phyloP scores from a whole-genome alignment of 2,329 filamentous ascomycete species.

The Cordyceps militaris region DNA sequence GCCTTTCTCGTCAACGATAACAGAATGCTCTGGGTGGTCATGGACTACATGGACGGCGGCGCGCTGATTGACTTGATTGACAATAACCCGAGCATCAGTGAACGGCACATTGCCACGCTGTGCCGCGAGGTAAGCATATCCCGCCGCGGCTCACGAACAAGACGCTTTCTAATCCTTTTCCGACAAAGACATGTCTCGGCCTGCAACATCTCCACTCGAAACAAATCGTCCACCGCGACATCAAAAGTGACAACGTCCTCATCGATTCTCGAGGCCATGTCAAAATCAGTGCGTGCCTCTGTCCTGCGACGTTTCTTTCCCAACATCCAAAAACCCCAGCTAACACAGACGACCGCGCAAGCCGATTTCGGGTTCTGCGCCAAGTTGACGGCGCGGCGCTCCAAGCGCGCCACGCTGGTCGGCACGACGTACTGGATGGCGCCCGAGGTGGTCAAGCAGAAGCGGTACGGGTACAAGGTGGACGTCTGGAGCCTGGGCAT shows the following conservation, averaged over 20 bases:
- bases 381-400: slow-evolving; percentile 93
- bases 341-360: slow-evolving; percentile 36
- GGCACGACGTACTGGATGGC: slow-evolving; percentile 99
- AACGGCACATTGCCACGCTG: slow-evolving; percentile 96
- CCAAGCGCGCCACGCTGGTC: slow-evolving; percentile 97
- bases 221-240: slow-evolving; percentile 97
- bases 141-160: slow-evolving; percentile 5
- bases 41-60: slow-evolving; percentile 99
- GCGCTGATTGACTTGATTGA: slow-evolving; percentile 97
- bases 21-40: slow-evolving; percentile 96
- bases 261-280: slow-evolving; percentile 90
- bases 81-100: slow-evolving; percentile 87
- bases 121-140: slow-evolving; percentile 71
- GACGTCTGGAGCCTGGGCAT: slow-evolving; percentile 99
- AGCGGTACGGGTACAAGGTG: slow-evolving; percentile 96
- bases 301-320: background rate
- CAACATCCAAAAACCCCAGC: too few relatives aligned
- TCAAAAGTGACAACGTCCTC: slow-evolving; percentile 98
- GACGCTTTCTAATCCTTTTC: slow-evolving; percentile 16
- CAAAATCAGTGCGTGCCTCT: slow-evolving; percentile 74
- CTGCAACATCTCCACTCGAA: slow-evolving; percentile 90
- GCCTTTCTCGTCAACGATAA: slow-evolving; percentile 93
- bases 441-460: slow-evolving; percentile 97
- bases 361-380: slow-evolving; percentile 99
- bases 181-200: slow-evolving; percentile 77